Conservation (phyloP, 73 alveolate species). For the Stentor roeselii region DNA sequence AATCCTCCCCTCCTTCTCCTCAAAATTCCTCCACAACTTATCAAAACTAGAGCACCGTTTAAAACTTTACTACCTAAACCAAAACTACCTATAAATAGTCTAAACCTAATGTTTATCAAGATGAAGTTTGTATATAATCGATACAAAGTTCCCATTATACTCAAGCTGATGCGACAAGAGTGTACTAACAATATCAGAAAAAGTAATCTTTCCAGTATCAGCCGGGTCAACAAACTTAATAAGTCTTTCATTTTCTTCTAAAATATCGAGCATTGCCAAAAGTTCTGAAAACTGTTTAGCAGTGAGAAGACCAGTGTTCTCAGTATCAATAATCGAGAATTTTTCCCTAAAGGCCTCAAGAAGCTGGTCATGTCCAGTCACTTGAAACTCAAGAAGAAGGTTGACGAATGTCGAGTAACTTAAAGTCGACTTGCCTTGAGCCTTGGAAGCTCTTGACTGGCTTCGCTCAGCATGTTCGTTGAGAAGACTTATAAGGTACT, state of each 20-base stretch:
- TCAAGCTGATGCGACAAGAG: background rate
- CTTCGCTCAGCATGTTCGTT: constrained; percentile 17
- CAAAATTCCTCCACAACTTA: no score
- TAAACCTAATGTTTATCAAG: no score
- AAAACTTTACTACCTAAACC: no score
- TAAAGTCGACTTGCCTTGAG: background rate
- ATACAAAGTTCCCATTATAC: background rate
- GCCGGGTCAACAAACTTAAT: constrained; percentile 75
- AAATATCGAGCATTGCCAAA: constrained; percentile 59
- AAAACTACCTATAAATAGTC: no score
- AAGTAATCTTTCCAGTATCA: constrained; percentile 73
- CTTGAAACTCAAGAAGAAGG: constrained; percentile 88
- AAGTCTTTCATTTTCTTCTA: constrained; percentile 42
- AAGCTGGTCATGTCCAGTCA: constrained; percentile 91
- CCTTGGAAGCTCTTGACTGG: background rate
- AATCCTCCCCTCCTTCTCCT: no score
- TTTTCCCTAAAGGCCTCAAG: constrained; percentile 71
- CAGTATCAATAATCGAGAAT: constrained; percentile 78
- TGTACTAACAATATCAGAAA: constrained; percentile 49
- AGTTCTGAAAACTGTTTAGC: constrained; percentile 76
- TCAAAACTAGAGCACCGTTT: no score
- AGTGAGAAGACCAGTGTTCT: constrained; percentile 76
- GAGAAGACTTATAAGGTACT: constrained; percentile 15
- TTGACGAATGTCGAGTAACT: constrained; percentile 45
- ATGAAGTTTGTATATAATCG: background rate